phyloP scores from a whole-genome alignment of 805 yeast species.

The Debaryomyces maramus region DNA sequence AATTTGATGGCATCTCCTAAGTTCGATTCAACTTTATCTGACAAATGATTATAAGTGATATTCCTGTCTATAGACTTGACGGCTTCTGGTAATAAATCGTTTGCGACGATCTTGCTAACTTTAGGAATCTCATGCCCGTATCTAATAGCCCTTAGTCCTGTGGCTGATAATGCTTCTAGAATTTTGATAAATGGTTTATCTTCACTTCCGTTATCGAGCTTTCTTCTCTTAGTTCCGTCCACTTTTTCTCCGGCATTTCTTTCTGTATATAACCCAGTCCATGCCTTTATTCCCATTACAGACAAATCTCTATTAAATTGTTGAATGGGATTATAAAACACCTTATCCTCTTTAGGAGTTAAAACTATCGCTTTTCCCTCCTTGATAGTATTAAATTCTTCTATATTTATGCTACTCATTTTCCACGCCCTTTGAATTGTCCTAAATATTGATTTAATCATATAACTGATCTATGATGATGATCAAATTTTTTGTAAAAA shows the following conservation, averaged over 20 bases:
- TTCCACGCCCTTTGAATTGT: background rate
- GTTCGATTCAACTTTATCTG: constrained; percentile 58
- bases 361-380: constrained; percentile 88
- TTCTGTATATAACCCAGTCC: constrained; percentile 59
- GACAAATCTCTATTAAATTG: constrained; percentile 94
- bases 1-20: constrained; percentile 88
- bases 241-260: constrained; percentile 6
- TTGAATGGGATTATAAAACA: constrained; percentile 94
- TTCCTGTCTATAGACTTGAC: constrained; percentile 77
- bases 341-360: constrained; percentile 78
- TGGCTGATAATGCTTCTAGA: constrained; percentile 89
- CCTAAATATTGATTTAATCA: background rate
- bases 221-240: constrained; percentile 10
- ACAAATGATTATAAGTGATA: constrained; percentile 63
- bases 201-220: constrained; percentile 10
- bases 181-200: constrained; percentile 57
- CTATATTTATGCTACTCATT: constrained; percentile 16
- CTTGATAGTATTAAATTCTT: constrained; percentile 36
- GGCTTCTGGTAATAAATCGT: constrained; percentile 84
- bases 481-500: background rate
- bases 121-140: constrained; percentile 89
- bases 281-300: constrained; percentile 80
- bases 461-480: background rate
- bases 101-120: constrained; percentile 75
- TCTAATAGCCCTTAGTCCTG: constrained; percentile 91